Evolutionary conservation across 768 basidiomycete genomes (phyloP), one percentile per base, ranked within the genome.

Genomic region (Mycena epipterygia): DNA sequence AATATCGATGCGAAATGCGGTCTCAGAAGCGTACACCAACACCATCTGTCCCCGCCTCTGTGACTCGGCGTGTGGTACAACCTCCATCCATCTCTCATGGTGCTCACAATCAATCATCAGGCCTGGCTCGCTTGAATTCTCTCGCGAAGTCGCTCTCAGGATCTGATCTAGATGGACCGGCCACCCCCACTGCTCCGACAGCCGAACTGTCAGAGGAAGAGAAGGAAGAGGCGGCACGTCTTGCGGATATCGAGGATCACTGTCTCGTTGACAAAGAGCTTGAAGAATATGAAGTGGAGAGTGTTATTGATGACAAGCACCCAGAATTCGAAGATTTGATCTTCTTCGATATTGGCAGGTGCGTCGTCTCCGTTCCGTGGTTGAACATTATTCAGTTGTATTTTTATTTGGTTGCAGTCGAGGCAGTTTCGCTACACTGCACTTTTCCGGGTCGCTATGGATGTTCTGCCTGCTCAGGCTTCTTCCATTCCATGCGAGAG

Each of bases 401-500:
- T n/a, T n/a, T n/a, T n/a, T n/a, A n/a, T n/a, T n/a, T n/a, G n/a
- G n/a, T n/a, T 27, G 29, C 12, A 64, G 41, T 14, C 8, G 2
- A 8, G 52, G 2, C 29, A 64, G 17, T 46, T 33, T 19, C 11
- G 29, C 9, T 49, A 44, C 37, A 19, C 29, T 39, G 33, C 29
- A 37, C 48, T 67, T 4, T 61, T 42, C 58, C 58, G 39, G 5
- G 58, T 67, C 49, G 58, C 66, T 3, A 29, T 59, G 2, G 66
- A 67, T 41, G 51, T 67, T 13, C 17, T 68, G 25, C 59, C 67
- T 1, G 52, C 21, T 3, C 60, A 68, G n/a, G 52, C 67, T 5
- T 68, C 59, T 11, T 49, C 67, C 5, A 60, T 68, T 23, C 60
- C 67, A 13, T 68, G 60, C 30, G 60, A 68, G 29, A 60, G 53